Percentiles rank a stretch among this genome's conserved stretches.
phyloP scores from a whole-genome alignment of 176 grass and related monocot species.

The Cocos nucifera region DNA sequence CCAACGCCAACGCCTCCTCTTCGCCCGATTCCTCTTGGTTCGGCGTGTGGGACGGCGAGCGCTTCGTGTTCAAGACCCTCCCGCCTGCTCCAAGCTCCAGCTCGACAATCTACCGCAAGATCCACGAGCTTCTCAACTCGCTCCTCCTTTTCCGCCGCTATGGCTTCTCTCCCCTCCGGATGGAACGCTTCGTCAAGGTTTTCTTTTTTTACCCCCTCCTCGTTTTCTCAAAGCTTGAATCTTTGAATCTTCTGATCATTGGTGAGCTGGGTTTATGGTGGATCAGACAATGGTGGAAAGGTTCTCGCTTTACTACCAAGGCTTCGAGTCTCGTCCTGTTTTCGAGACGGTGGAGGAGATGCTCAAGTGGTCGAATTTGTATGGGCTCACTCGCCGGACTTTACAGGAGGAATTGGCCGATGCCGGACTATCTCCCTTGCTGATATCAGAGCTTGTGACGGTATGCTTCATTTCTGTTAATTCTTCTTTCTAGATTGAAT shows the following conservation, averaged over 20 bases:
- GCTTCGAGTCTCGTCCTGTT: constrained; percentile 46
- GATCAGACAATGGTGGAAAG: constrained; percentile 58
- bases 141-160: constrained; percentile 51
- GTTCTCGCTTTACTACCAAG: constrained; percentile 64
- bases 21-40: constrained; percentile 28
- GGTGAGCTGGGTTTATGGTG: not conserved
- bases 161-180: constrained; percentile 54
- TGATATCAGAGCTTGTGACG: constrained; percentile 67
- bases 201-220: not conserved
- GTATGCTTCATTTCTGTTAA: constrained; percentile 23
- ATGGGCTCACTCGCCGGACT: constrained; percentile 52
- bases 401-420: constrained; percentile 56
- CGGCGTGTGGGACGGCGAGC: constrained; percentile 64
- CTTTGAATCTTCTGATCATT: too few species aligned
- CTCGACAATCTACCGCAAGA: constrained; percentile 43
- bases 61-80: constrained; percentile 62
- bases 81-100: constrained; percentile 31
- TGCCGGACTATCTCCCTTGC: constrained; percentile 46
- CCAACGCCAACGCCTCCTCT: constrained; percentile 5
- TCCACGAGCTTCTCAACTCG: constrained; percentile 39
- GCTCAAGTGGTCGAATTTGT: constrained; percentile 73
- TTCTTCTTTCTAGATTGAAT: constrained; percentile 1
- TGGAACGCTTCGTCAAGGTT: constrained; percentile 58
- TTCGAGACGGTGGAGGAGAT: constrained; percentile 80
- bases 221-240: too few species aligned